These are phyloP conservation scores for Myochromella boudieri DNA, from an alignment of 768 basidiomycete species.

Conservation along the genomic window DNA sequence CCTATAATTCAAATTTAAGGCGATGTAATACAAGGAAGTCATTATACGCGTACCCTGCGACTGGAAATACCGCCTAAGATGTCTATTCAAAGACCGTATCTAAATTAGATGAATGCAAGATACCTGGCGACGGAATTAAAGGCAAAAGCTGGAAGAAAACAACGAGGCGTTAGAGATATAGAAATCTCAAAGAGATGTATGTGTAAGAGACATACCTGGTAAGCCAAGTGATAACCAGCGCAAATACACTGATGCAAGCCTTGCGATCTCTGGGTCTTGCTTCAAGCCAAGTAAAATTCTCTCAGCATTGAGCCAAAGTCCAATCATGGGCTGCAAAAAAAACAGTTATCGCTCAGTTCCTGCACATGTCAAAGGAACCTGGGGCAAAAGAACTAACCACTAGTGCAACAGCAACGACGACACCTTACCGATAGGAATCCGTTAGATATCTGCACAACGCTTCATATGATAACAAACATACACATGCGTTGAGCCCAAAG, in stretches of 20 bases:
- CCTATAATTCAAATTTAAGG: background rate
- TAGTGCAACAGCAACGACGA: slow-evolving; percentile 56
- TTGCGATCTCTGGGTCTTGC: slow-evolving; percentile 83
- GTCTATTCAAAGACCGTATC: no score
- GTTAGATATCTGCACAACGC: background rate
- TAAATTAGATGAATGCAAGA: no score
- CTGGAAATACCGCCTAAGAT: slow-evolving; percentile 65
- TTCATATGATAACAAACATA: slow-evolving; percentile 29
- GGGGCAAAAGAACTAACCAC: slow-evolving; percentile 46
- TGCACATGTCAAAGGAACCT: slow-evolving; percentile 8
- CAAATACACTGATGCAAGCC: slow-evolving; percentile 72
- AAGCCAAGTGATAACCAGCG: slow-evolving; percentile 74
- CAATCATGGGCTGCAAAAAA: slow-evolving; percentile 44
- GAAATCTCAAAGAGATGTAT: slow-evolving; percentile 1
- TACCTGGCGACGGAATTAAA: slow-evolving; percentile 49
- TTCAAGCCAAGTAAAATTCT: slow-evolving; percentile 67
- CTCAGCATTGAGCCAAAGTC: slow-evolving; percentile 84
- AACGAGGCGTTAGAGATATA: background rate
- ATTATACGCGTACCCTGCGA: slow-evolving; percentile 58
- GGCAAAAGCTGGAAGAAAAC: slow-evolving; percentile 37
- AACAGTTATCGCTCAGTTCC: slow-evolving; percentile 29
- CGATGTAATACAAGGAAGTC: background rate
- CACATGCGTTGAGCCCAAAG: slow-evolving; percentile 90
- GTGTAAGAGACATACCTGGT: slow-evolving; percentile 43
- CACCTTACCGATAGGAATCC: slow-evolving; percentile 40